These are phyloP conservation scores for Exophiala sp. DNA, from an alignment of 2,329 filamentous ascomycete species.

Conservation along the genomic window DNA sequence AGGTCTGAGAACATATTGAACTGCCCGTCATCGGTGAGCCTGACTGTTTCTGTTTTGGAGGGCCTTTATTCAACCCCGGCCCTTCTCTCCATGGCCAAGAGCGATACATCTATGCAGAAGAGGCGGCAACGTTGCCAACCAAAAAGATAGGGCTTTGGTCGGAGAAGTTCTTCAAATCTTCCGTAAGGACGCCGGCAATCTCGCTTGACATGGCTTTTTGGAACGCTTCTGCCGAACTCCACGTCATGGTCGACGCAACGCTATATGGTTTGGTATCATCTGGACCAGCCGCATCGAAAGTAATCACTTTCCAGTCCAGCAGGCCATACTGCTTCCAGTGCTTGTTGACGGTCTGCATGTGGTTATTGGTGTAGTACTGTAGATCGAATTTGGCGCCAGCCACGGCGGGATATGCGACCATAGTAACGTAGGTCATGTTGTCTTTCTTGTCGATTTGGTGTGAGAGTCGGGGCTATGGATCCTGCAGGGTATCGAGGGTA, in stretches of 20 bases:
- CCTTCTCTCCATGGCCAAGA: neutral
- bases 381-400: slow-evolving; percentile 4
- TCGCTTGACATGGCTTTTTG: neutral
- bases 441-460: neutral
- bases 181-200: neutral
- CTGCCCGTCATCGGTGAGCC: no score
- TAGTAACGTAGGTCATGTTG: slow-evolving; percentile 10
- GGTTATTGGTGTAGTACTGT: slow-evolving; percentile 8
- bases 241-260: neutral
- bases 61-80: neutral
- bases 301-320: slow-evolving; percentile 9
- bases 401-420: slow-evolving; percentile 6
- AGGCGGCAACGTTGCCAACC: neutral
- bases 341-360: slow-evolving; percentile 1
- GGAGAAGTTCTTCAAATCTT: neutral
- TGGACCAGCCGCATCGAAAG: neutral
- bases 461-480: no score
- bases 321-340: slow-evolving; percentile 7
- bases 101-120: neutral
- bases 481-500: no score
- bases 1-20: no score
- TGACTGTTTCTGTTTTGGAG: neutral
- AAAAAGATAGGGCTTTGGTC: neutral
- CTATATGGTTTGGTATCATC: slow-evolving; percentile 1
- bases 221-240: neutral